Base-by-base conservation (phyloP, 108 stramenopile genomes). In the Nitzschia inconspicua region DNA sequence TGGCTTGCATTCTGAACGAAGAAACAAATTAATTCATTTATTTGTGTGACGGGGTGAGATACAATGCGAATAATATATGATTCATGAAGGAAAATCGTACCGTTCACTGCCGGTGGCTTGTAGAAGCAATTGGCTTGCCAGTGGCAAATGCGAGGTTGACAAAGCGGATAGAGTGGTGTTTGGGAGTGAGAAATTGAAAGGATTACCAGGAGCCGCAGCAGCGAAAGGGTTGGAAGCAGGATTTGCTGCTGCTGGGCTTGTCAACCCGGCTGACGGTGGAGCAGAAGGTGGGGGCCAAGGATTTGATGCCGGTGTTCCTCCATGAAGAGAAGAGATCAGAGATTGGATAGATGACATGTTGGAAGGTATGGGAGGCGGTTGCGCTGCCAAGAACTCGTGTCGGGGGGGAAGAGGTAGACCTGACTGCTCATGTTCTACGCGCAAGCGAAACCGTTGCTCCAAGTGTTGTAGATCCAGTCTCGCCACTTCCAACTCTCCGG, bases 401-500 rank as follows among this genome's bases (percentile, higher is more conserved):
- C 44, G 55, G 11, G 46, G 47, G 36, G 74, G 39, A 3, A 76
- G 50, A 4, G 80, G 75, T 11, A 70, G 27, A n/a, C 70, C 71
- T 3, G 59, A 48, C 20, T 73, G 64, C 23, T 85, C 89, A 34
- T 79, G 76, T 26, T 81, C 79, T 26, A 87, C 52, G 5, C 85
- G 55, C 26, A 79, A 13, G 5, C 71, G 82, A 53, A 88, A 91
- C 24, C 84, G 55, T 36, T 70, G 64, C 46, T 88, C 86, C 49
- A 91, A 51, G 37, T 71, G 71, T 7, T 70, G 70, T 25, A 85
- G 66, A 54, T 91, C 86, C n/a, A 63, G 47, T 51, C 60, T 76
- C 0, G 89, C 86, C 66, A 75, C 57, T 40, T 85, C 84, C 22
- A 84, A 48, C 22, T 86, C 84, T 25, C 64, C 56, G 2, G 65